Evolutionary conservation across 257 asterid species (phyloP).

Genomic region (Petunia secreta): DNA sequence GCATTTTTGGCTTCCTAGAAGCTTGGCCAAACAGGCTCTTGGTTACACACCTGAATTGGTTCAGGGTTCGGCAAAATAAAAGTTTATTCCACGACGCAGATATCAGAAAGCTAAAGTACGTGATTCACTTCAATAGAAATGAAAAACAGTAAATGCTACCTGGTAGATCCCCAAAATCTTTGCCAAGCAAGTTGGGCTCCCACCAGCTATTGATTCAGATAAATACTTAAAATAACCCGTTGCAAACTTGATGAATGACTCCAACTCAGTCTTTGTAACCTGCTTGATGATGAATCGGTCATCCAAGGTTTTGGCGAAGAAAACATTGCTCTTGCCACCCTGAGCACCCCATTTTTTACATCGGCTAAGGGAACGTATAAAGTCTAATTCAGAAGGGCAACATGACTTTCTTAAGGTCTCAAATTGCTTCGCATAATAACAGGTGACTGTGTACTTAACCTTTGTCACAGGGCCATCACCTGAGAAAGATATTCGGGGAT

Average conservation of each 20-base stretch:
- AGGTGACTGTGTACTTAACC: slow-evolving; percentile 73
- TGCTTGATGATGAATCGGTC: slow-evolving; percentile 94
- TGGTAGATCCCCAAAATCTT: slow-evolving; percentile 96
- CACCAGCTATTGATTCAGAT: slow-evolving; percentile 66
- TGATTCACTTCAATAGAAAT: not conserved
- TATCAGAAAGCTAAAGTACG: slow-evolving; percentile 16
- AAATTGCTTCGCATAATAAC: slow-evolving; percentile 82
- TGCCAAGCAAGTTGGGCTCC: slow-evolving; percentile 93
- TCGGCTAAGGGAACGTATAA: slow-evolving; percentile 78
- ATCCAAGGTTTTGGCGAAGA: slow-evolving; percentile 93
- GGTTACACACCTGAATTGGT: not conserved
- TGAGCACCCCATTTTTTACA: slow-evolving; percentile 99
- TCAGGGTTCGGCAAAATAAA: not conserved
- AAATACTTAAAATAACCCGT: slow-evolving; percentile 83
- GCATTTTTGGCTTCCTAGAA: too few species aligned
- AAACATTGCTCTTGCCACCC: slow-evolving; percentile 97
- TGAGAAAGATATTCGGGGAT: slow-evolving; percentile 63
- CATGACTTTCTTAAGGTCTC: slow-evolving; percentile 82
- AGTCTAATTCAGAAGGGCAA: slow-evolving; percentile 86
- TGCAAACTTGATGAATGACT: slow-evolving; percentile 91
- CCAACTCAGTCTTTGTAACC: slow-evolving; percentile 97
- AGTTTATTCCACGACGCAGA: slow-evolving; percentile 4
- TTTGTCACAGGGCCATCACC: slow-evolving; percentile 71
- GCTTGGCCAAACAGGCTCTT: not conserved
- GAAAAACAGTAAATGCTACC: slow-evolving; percentile 48